phyloP scores from a whole-genome alignment of 306 rosid species.

The Abrus pulchellus region DNA sequence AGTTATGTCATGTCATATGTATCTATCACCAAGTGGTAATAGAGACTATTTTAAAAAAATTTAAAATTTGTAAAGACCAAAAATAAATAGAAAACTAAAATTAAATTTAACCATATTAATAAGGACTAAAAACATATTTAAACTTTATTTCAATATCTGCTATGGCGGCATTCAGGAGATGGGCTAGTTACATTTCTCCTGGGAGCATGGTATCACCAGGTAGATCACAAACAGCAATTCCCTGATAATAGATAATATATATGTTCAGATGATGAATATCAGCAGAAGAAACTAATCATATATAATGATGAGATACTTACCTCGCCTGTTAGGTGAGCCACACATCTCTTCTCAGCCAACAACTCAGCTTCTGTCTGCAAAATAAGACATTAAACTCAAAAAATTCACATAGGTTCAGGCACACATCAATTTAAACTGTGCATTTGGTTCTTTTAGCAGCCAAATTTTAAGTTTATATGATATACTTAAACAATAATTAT shows the following conservation, averaged over 20 bases:
- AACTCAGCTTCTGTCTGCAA: slow-evolving; percentile 94
- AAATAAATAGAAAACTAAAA: no score
- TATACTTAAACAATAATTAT: not conserved
- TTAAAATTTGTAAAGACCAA: no score
- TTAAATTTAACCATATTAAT: no score
- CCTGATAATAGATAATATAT: slow-evolving; percentile 53
- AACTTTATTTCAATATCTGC: slow-evolving; percentile 19
- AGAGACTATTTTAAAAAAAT: no score
- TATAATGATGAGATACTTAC: slow-evolving; percentile 52
- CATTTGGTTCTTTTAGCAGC: not conserved
- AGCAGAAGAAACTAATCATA: not conserved
- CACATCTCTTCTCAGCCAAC: slow-evolving; percentile 94
- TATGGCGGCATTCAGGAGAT: slow-evolving; percentile 33
- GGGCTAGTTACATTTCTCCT: slow-evolving; percentile 78
- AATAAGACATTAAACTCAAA: not conserved
- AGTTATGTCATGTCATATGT: no score
- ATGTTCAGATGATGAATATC: slow-evolving; percentile 29
- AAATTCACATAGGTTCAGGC: not conserved
- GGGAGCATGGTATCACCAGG: slow-evolving; percentile 99
- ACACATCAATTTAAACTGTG: not conserved
- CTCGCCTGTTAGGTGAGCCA: slow-evolving; percentile 97
- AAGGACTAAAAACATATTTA: no score
- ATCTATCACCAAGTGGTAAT: no score
- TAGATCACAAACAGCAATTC: slow-evolving; percentile 89
- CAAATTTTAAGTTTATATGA: slow-evolving; percentile 1